A percentile compares a stretch with the other conserved stretches of the same genome.
Evolutionary conservation across 2,329 filamentous ascomycete genomes (phyloP).

Genomic region (Phialophora verrucosa): DNA sequence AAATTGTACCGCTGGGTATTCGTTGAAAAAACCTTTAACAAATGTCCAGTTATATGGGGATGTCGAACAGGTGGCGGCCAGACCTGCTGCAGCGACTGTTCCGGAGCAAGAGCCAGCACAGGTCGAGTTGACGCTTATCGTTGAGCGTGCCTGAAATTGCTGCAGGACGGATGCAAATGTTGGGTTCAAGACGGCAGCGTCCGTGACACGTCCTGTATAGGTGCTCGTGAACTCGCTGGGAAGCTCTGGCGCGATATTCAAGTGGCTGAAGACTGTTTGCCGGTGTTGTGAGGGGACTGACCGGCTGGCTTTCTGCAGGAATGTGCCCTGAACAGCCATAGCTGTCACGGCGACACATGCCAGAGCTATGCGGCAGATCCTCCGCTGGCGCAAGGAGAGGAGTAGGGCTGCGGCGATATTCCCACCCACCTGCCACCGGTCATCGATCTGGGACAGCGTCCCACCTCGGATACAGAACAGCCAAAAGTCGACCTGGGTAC

Average conservation of each 20-base stretch:
- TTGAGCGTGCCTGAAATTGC: slow-evolving; percentile 5
- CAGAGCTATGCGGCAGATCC: slow-evolving; percentile 4
- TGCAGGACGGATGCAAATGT: neutral
- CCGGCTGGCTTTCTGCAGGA: slow-evolving; percentile 1
- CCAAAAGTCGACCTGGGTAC: slow-evolving; percentile 1
- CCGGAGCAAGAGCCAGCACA: neutral
- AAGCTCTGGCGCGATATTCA: slow-evolving; percentile 4
- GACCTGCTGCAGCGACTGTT: neutral
- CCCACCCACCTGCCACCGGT: neutral
- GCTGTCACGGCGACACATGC: slow-evolving; percentile 4
- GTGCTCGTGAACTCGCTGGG: slow-evolving; percentile 3
- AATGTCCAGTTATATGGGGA: neutral
- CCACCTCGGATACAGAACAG: slow-evolving; percentile 3
- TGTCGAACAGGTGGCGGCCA: neutral
- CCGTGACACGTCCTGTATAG: neutral
- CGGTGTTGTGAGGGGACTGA: neutral
- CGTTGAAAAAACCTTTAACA: neutral
- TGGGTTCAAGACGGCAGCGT: slow-evolving; percentile 1
- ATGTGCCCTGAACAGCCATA: slow-evolving; percentile 5
- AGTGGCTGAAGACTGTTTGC: neutral
- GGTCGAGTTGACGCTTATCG: neutral
- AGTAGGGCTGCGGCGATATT: neutral
- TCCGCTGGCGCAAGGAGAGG: neutral
- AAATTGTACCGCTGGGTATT: neutral
- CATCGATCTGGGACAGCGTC: neutral